These are phyloP conservation scores for Panicum miliaceum DNA, from an alignment of 176 grass and related monocot species.

Conservation along the genomic window DNA sequence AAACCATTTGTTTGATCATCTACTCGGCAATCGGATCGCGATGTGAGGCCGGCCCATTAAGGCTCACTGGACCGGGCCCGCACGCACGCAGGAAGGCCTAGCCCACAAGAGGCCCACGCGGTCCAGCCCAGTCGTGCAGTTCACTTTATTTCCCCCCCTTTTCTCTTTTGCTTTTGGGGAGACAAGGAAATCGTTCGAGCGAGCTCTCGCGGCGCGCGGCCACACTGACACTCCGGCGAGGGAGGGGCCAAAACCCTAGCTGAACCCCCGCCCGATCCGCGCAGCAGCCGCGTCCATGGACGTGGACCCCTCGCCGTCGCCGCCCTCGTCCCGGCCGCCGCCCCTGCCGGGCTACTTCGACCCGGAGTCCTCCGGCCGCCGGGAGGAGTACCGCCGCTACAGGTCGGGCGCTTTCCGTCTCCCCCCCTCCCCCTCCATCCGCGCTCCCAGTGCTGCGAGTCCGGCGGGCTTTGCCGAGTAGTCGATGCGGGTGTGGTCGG, in stretches of 20 bases:
- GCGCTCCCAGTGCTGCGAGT: not conserved
- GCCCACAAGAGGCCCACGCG: not conserved
- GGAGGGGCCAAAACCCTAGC: slow-evolving; percentile 28
- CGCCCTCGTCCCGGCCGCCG: slow-evolving; percentile 19
- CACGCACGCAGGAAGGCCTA: not conserved
- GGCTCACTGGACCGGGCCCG: not conserved
- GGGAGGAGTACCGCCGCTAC: slow-evolving; percentile 90
- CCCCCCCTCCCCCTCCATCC: not conserved
- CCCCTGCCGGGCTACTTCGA: slow-evolving; percentile 71
- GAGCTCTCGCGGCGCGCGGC: slow-evolving; percentile 2
- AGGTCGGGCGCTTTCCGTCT: slow-evolving; percentile 37
- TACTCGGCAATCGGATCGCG: not conserved
- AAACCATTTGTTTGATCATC: too few species aligned
- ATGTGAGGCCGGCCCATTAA: not conserved
- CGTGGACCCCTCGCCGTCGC: slow-evolving; percentile 55
- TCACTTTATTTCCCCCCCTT: not conserved
- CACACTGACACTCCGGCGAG: not conserved
- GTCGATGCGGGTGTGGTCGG: not conserved
- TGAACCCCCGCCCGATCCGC: not conserved
- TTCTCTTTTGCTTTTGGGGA: too few species aligned
- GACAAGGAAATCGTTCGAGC: not conserved
- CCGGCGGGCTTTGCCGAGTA: too few species aligned
- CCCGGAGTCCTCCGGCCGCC: slow-evolving; percentile 65
- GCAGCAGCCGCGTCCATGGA: slow-evolving; percentile 40
- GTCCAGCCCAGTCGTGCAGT: too few species aligned